A percentile compares a stretch with the other conserved stretches of the same genome.
These are phyloP conservation scores for Chlorencoelia australis DNA, from an alignment of 2,329 filamentous ascomycete species.

Conservation along the genomic window DNA sequence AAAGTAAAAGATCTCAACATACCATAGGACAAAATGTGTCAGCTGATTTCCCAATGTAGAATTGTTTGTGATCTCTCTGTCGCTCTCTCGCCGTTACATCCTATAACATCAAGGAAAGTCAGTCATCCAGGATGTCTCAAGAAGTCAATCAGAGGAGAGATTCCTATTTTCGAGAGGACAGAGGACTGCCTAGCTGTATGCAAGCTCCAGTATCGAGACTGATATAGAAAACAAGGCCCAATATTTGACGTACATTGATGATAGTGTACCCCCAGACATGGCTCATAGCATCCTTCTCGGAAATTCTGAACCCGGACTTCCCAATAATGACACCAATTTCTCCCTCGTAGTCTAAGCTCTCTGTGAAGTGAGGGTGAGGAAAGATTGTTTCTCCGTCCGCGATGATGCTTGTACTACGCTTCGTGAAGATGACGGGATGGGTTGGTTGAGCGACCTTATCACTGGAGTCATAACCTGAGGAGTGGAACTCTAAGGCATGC, in stretches of 20 bases:
- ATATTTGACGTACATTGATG: too few relatives aligned
- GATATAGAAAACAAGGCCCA: too few relatives aligned
- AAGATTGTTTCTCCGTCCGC: slow-evolving; percentile 29
- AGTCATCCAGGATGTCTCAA: too few relatives aligned
- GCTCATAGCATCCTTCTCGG: slow-evolving; percentile 16
- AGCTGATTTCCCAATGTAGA: slow-evolving; percentile 46
- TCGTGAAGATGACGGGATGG: slow-evolving; percentile 47
- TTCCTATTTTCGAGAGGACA: too few relatives aligned
- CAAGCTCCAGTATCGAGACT: too few relatives aligned
- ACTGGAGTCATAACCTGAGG: slow-evolving; percentile 42
- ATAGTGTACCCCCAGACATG: slow-evolving; percentile 34
- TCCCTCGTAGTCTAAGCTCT: slow-evolving; percentile 40
- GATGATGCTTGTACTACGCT: slow-evolving; percentile 36
- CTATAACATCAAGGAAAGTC: too few relatives aligned
- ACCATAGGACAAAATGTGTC: slow-evolving; percentile 48
- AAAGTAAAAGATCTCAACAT: too few relatives aligned
- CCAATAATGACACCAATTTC: slow-evolving; percentile 44
- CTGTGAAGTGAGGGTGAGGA: slow-evolving; percentile 38
- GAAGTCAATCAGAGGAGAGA: too few relatives aligned
- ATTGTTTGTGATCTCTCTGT: slow-evolving; percentile 52
- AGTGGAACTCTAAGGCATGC: slow-evolving; percentile 38
- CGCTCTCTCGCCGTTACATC: slow-evolving; percentile 44
- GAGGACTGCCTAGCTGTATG: too few relatives aligned
- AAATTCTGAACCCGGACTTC: slow-evolving; percentile 35
- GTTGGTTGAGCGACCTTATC: slow-evolving; percentile 43